Evolutionary conservation across 352 stramenopile genomes (phyloP), one percentile per base, ranked within the genome.

Genomic region (Globisporangium takayamanum): DNA sequence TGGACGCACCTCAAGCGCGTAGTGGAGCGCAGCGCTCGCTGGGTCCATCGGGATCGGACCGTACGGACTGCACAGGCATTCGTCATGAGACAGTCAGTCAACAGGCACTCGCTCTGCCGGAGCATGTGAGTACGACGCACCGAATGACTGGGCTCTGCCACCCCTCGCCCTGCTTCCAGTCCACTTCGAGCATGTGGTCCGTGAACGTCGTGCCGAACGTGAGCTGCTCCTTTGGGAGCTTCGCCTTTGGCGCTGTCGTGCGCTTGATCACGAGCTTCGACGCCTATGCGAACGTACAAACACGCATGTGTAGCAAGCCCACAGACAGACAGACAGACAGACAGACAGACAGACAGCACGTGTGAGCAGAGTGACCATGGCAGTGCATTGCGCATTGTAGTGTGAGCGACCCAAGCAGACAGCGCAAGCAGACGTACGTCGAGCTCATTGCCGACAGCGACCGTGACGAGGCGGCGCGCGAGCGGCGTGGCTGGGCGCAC

Each of bases 121-220:
- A 10, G 10, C 20, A 18, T 48, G 36, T 15, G 39, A n/a, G 36
- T 42, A 22, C 30, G 12, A 61, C 59, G 42, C 50, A 74, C 69
- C 73, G 80, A 64, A 99, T 99, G 39, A 85, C 66, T 11, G 95
- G 94, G 49, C 73, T 74, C 50, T 75, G 62, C 96, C 96, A 99
- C 33, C 80, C 78, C 28, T 80, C 64, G 57, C 77, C 80, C 62
- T 82, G 64, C 50, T 88, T 77, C 82, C 89, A 98, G 69, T 97
- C 87, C 33, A 98, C 78, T 60, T 95, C 87, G n/a, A 99, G 74
- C 95, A 99, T 98, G 78, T 99, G 95, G 72, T 98, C 93, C 22
- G 91, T 92, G 73, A 99, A 97, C 7, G 85, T 95, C 57, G 89
- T 97, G 56, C 96, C 96, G 71, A 99, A 99, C 57, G 74, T 85